Evolutionary conservation across 1,284 basidiomycete species (phyloP), one percentile per base, ranked within the genome.

Genomic region (Chiua sp.): DNA sequence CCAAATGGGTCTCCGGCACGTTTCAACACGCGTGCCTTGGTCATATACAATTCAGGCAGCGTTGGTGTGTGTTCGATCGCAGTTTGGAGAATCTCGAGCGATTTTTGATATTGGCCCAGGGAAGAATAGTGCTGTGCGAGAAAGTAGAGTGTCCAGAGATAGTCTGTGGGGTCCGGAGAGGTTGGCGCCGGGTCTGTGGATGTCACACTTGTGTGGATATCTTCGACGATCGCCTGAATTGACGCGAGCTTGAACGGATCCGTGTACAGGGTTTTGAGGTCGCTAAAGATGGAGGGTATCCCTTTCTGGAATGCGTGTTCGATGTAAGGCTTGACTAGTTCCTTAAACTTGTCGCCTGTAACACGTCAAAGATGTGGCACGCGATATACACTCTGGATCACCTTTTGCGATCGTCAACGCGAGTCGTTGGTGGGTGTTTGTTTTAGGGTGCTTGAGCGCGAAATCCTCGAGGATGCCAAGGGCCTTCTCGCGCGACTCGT

Each of bases 91-190:
- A 92, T 78, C 22, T 81, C 76, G 16, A 98, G 78, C 0, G 97
- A 88, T 51, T 82, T 81, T 6, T 75, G 65, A 52, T 87, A 79
- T 66, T 81, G 77, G 28, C 79, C 74, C 44, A 90, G 79, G 69
- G 85, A 85, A 1, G 94, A 92, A 69, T 97, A 85, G 75, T 98
- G 96, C 65, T 98, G 94, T 0, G 94, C 91, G 51, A 98, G 88
- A 82, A 92, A 98, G 80, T 98, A 98, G 56, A 98, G 86, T 7
- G 92, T 88, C 97, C 98, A 99, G 23, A 99, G 85, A 67, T 97
- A 93, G 11, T 89, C 89, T 3, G 94, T 91, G 1, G 97, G 96
- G 28, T 94, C 88, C 46, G 85, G 77, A 10, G 56, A 53, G 23
- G 75, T 61, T 16, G 77, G 63, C 7, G 67, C 55, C 12, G 68